A percentile compares a stretch with the other conserved stretches of the same genome.
Evolutionary conservation across 306 rosid genomes (phyloP).

Genomic region (Dicorynia guianensis): DNA sequence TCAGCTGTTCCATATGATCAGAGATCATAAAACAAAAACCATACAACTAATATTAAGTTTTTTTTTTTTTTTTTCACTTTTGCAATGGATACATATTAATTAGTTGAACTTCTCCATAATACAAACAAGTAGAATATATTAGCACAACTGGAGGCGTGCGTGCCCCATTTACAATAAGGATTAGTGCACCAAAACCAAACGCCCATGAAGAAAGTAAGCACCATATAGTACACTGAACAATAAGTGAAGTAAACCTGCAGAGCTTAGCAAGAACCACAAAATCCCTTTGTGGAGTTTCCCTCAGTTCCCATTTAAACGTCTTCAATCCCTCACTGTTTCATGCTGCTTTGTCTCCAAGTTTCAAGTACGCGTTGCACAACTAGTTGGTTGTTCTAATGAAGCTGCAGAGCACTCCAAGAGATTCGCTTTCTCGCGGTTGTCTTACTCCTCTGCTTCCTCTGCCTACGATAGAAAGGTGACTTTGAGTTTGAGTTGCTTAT

Average conservation of each 20-base stretch:
- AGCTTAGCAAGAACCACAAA: constrained; percentile 19
- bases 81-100: constrained; percentile 14
- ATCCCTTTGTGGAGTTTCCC: not conserved
- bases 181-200: not conserved
- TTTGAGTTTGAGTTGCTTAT: not conserved
- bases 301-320: constrained; percentile 26
- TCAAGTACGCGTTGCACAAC: constrained; percentile 12
- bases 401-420: constrained; percentile 24
- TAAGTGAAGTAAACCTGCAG: constrained; percentile 30
- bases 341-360: constrained; percentile 24
- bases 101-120: constrained; percentile 27
- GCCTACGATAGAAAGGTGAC: constrained; percentile 8
- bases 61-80: too few relatives aligned
- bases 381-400: constrained; percentile 22
- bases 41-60: not conserved
- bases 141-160: constrained; percentile 13
- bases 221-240: constrained; percentile 30
- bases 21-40: not conserved
- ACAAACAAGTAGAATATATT: constrained; percentile 28
- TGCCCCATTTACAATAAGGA: constrained; percentile 23
- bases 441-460: constrained; percentile 32
- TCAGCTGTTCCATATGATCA: too few relatives aligned
- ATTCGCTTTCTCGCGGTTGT: constrained; percentile 21
- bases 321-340: constrained; percentile 13
- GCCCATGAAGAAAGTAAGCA: constrained; percentile 33